Evolutionary conservation across 495 filamentous ascomycete genomes (phyloP).

Genomic region (Hypoxylon fuscum): DNA sequence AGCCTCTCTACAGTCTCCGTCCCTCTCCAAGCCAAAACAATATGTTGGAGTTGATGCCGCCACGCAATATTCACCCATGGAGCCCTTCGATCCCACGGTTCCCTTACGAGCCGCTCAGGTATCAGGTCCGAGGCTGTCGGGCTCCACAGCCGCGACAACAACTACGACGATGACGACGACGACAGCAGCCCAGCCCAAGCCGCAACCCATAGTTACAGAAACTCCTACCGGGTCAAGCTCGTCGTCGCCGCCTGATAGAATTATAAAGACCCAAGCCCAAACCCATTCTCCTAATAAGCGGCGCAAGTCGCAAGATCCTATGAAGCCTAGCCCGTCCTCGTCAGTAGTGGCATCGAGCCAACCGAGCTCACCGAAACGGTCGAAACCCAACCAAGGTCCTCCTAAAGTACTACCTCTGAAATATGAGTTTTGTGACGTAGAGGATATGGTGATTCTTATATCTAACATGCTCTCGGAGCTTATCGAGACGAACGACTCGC

Average conservation of each 20-base stretch:
- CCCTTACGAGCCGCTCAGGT: slow-evolving; percentile 43
- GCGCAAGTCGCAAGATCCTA: slow-evolving; percentile 59
- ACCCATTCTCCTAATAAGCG: slow-evolving; percentile 55
- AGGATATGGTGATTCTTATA: slow-evolving; percentile 88
- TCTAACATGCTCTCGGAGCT: slow-evolving; percentile 95
- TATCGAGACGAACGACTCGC: slow-evolving; percentile 88
- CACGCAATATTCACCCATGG: slow-evolving; percentile 66
- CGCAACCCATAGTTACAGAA: slow-evolving; percentile 48
- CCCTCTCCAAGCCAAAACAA: slow-evolving; percentile 49
- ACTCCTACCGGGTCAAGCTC: slow-evolving; percentile 27
- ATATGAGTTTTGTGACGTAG: slow-evolving; percentile 81
- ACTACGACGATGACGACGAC: slow-evolving; percentile 30
- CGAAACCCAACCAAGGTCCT: slow-evolving; percentile 50
- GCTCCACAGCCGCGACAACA: slow-evolving; percentile 31
- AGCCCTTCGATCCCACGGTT: slow-evolving; percentile 52
- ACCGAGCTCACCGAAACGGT: slow-evolving; percentile 53
- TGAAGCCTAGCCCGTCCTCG: slow-evolving; percentile 60
- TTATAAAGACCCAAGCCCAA: slow-evolving; percentile 40
- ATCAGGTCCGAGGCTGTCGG: slow-evolving; percentile 43
- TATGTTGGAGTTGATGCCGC: slow-evolving; percentile 64
- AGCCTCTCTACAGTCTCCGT: slow-evolving; percentile 47
- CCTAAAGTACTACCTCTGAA: slow-evolving; percentile 75
- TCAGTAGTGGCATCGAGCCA: slow-evolving; percentile 51
- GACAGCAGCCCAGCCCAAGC: slow-evolving; percentile 39
- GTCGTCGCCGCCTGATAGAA: slow-evolving; percentile 51